Evolutionary conservation across 768 basidiomycete species (phyloP).

Genomic region (Lactarius psammicola): DNA sequence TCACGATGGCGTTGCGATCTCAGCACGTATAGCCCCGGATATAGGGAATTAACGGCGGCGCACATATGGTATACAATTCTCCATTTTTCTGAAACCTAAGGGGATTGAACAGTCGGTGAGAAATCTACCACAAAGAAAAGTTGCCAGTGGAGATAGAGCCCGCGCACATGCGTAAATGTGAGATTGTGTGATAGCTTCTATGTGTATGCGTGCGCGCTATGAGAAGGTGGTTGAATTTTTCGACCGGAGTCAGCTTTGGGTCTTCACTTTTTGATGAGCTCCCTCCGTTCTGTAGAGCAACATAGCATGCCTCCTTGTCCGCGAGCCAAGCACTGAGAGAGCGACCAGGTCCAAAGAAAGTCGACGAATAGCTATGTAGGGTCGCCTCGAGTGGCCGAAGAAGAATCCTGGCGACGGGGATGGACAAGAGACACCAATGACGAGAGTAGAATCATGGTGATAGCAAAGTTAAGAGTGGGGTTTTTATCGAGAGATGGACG

Average conservation of each 20-base stretch:
- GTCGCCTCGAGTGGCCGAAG: neutral
- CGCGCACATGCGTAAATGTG: neutral
- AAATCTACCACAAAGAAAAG: neutral
- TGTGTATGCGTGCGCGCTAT: no score
- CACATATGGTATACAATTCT: slow-evolving; percentile 9
- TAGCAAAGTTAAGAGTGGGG: no score
- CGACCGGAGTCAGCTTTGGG: no score
- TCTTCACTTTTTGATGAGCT: slow-evolving; percentile 11
- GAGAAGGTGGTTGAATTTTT: no score
- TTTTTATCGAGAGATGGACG: no score
- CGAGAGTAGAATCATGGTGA: no score
- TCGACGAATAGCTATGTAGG: neutral
- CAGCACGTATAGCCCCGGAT: neutral
- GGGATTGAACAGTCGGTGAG: neutral
- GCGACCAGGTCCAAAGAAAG: neutral
- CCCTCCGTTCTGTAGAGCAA: neutral
- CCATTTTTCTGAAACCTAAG: neutral
- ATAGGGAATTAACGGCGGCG: neutral
- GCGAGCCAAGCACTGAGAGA: slow-evolving; percentile 9
- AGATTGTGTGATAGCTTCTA: no score
- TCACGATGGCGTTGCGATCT: neutral
- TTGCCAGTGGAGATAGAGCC: no score
- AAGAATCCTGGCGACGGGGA: neutral
- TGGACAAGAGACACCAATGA: no score
- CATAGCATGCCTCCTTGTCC: slow-evolving; percentile 9